These are phyloP conservation scores for Stygiomarasmius scandens DNA, from an alignment of 1,284 basidiomycete species.

Conservation along the genomic window DNA sequence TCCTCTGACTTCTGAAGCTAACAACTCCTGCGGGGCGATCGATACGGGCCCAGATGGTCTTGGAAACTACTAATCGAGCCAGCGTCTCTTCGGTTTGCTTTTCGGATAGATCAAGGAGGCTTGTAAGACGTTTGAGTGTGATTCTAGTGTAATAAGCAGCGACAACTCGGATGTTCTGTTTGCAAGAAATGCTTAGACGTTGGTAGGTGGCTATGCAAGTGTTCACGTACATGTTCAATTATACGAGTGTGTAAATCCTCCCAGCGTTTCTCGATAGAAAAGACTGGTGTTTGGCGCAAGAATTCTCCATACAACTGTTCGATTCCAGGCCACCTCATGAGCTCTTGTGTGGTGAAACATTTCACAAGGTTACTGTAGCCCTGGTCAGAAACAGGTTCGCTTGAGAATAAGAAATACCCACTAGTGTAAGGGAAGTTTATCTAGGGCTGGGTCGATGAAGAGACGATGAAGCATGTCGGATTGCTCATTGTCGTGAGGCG, in stretches of 20 bases:
- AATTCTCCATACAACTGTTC: slow-evolving; percentile 87
- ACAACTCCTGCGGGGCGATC: slow-evolving; percentile 92
- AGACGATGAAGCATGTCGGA: slow-evolving; percentile 94
- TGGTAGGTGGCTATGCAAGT: too few relatives aligned
- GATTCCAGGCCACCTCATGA: slow-evolving; percentile 99
- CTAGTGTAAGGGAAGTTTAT: slow-evolving; percentile 87
- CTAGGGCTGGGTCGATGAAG: slow-evolving; percentile 75
- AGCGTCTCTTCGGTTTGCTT: slow-evolving; percentile 88
- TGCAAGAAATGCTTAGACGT: too few relatives aligned
- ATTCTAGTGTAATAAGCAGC: slow-evolving; percentile 95
- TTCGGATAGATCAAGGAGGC: slow-evolving; percentile 84
- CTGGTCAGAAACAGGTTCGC: slow-evolving; percentile 8
- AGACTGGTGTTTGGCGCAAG: slow-evolving; percentile 81
- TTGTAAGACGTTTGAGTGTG: slow-evolving; percentile 79
- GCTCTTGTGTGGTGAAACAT: slow-evolving; percentile 93
- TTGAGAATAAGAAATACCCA: slow-evolving; percentile 45
- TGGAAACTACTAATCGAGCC: slow-evolving; percentile 87
- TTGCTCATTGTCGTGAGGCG: slow-evolving; percentile 96
- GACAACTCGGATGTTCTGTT: slow-evolving; percentile 98
- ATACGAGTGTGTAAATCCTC: slow-evolving; percentile 95
- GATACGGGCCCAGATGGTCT: slow-evolving; percentile 91
- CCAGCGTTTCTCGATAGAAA: slow-evolving; percentile 84
- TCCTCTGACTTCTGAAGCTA: slow-evolving; percentile 78
- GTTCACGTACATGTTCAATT: slow-evolving; percentile 88
- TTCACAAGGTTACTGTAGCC: slow-evolving; percentile 85